A percentile compares a stretch with the other conserved stretches of the same genome.
phyloP scores from a whole-genome alignment of 768 basidiomycete species.

The Inosperma sp. region DNA sequence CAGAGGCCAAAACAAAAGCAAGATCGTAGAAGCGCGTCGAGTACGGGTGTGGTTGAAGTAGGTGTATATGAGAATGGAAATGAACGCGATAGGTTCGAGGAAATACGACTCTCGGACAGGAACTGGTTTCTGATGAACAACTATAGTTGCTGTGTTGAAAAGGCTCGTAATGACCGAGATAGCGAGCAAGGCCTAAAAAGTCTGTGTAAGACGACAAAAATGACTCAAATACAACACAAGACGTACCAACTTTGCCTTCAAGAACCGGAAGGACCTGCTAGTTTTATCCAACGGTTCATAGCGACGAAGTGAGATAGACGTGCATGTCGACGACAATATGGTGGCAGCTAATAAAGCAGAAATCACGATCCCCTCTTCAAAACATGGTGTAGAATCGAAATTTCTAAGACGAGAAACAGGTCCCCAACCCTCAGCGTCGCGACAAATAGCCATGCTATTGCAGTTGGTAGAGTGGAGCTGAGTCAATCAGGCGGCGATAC shows the following conservation, averaged over 20 bases:
- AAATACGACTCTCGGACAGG: constrained; percentile 48
- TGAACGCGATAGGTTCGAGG: constrained; percentile 54
- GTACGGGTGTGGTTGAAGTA: constrained; percentile 67
- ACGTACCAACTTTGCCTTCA: constrained; percentile 67
- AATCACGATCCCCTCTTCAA: constrained; percentile 68
- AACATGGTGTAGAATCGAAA: constrained; percentile 80
- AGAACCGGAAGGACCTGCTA: constrained; percentile 46
- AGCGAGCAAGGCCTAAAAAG: constrained; percentile 41
- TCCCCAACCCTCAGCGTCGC: constrained; percentile 61
- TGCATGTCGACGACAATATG: constrained; percentile 38
- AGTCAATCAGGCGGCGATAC: no score
- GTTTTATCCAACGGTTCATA: constrained; percentile 30
- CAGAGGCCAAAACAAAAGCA: constrained; percentile 81
- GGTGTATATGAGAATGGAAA: constrained; percentile 48
- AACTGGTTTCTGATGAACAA: constrained; percentile 31
- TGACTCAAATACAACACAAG: not conserved
- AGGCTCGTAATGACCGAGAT: constrained; percentile 46
- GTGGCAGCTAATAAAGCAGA: constrained; percentile 47
- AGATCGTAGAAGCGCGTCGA: constrained; percentile 60
- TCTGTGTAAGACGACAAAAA: constrained; percentile 1
- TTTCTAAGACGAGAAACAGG: constrained; percentile 52
- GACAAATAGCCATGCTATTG: no score
- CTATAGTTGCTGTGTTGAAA: constrained; percentile 37
- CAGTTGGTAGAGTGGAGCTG: no score
- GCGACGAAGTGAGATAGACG: constrained; percentile 29